phyloP scores from a whole-genome alignment of 148 eudicot genomes.

The Chenopodium berlandieri region DNA sequence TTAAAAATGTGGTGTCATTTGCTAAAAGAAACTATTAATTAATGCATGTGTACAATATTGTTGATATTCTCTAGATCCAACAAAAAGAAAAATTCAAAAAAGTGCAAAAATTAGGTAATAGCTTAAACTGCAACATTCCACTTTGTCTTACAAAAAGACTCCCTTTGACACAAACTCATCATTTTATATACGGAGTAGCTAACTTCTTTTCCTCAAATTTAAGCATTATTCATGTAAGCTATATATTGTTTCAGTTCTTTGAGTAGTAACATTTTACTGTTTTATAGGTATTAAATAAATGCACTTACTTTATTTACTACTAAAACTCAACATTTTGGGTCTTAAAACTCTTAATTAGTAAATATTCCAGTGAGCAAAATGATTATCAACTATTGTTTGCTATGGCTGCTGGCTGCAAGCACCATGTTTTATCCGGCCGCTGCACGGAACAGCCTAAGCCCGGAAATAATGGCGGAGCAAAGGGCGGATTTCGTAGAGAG shows the following conservation, averaged over 20 bases:
- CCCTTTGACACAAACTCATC: neutral
- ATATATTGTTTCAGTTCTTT: neutral
- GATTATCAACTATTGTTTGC: neutral
- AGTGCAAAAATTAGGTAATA: slow-evolving; percentile 28
- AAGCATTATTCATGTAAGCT: neutral
- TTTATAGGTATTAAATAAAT: neutral
- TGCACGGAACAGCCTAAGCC: slow-evolving; percentile 26
- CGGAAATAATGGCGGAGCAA: slow-evolving; percentile 36
- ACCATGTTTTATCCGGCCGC: neutral
- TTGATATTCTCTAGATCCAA: neutral
- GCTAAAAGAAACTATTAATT: neutral
- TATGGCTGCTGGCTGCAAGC: slow-evolving; percentile 14
- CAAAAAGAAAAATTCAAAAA: slow-evolving; percentile 9
- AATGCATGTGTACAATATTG: neutral
- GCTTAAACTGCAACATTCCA: slow-evolving; percentile 28
- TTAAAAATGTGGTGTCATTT: too few relatives aligned
- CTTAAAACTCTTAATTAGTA: neutral
- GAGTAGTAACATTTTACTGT: neutral
- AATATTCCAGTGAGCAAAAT: neutral
- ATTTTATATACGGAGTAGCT: slow-evolving; percentile 8
- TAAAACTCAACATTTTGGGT: slow-evolving; percentile 17
- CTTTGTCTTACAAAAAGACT: slow-evolving; percentile 20
- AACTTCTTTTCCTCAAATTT: neutral
- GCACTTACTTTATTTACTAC: neutral
- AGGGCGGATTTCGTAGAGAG: slow-evolving; percentile 47